Conservation (phyloP, 495 filamentous ascomycete genomes). For the Podospora tetraspora region DNA sequence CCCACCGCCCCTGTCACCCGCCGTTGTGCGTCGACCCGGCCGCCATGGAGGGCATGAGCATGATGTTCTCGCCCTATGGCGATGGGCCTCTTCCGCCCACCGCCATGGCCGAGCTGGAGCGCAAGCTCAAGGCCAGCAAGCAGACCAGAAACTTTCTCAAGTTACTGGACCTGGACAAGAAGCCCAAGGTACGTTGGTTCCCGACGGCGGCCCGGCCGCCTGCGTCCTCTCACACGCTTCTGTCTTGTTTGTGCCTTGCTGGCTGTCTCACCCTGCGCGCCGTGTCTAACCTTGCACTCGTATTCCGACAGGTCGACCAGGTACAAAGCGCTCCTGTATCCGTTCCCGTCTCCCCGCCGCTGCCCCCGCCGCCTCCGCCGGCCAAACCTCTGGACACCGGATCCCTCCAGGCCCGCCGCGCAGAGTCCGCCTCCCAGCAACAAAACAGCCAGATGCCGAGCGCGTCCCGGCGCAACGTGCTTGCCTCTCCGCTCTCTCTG, state of each 20-base stretch:
- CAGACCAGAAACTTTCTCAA: conserved; percentile 39
- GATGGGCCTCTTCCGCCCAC: conserved; percentile 21
- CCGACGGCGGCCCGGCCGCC: conserved; percentile 9
- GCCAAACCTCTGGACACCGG: conserved; percentile 12
- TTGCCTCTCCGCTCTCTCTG: conserved; percentile 39
- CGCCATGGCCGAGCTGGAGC: conserved; percentile 26
- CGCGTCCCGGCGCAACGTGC: conserved; percentile 34
- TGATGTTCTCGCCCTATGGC: conserved; percentile 20
- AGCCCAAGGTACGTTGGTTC: conserved; percentile 43
- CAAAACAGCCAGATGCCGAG: conserved; percentile 38
- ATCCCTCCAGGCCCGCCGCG: conserved; percentile 21
- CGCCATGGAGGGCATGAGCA: conserved; percentile 25
- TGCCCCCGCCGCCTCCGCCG: not conserved
- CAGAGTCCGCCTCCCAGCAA: conserved; percentile 22
- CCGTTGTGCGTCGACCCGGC: conserved; percentile 9
- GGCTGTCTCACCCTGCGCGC: conserved; percentile 22
- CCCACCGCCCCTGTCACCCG: conserved; percentile 11
- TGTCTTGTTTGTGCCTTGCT: conserved; percentile 16
- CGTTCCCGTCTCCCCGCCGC: conserved; percentile 17
- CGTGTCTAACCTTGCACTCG: conserved; percentile 24
- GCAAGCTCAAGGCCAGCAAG: conserved; percentile 27
- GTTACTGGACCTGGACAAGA: conserved; percentile 50
- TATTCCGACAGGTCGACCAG: conserved; percentile 22
- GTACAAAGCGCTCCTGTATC: conserved; percentile 16
- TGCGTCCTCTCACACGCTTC: conserved; percentile 9